phyloP scores from a whole-genome alignment of 2,329 filamentous ascomycete genomes.

The Beauveria australis region DNA sequence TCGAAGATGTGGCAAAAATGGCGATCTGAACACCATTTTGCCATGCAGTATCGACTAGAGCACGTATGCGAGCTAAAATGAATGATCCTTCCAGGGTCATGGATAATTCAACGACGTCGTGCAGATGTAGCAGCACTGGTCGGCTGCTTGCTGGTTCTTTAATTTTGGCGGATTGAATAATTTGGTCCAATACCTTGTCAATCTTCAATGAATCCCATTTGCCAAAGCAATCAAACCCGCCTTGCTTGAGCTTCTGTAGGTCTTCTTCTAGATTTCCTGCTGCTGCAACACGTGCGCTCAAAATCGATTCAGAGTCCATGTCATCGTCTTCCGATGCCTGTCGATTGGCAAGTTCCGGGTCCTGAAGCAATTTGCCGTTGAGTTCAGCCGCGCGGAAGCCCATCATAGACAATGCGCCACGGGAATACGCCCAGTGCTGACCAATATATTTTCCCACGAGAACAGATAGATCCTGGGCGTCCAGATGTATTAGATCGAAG shows the following conservation, averaged over 20 bases:
- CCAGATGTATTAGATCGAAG: conserved; percentile 60
- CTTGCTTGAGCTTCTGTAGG: conserved; percentile 33
- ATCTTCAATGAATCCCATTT: conserved; percentile 57
- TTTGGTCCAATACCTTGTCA: conserved; percentile 45
- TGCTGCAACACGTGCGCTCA: conserved; percentile 21
- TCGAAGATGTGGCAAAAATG: conserved; percentile 69
- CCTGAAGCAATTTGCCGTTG: conserved; percentile 44
- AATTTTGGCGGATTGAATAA: conserved; percentile 41
- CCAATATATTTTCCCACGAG: conserved; percentile 64
- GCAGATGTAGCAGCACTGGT: conserved; percentile 65
- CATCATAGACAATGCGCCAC: conserved; percentile 43
- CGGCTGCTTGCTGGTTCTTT: conserved; percentile 26
- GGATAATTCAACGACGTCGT: conserved; percentile 73
- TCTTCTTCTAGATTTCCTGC: conserved; percentile 32
- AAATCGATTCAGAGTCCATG: conserved; percentile 24
- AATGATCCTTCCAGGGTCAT: conserved; percentile 59
- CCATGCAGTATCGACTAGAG: conserved; percentile 64
- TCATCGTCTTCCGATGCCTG: conserved; percentile 27
- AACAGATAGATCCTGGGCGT: conserved; percentile 61
- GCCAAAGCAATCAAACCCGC: conserved; percentile 27
- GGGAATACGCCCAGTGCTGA: conserved; percentile 42
- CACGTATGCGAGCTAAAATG: conserved; percentile 62
- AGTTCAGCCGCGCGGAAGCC: conserved; percentile 49
- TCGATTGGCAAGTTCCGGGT: conserved; percentile 29
- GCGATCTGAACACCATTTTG: conserved; percentile 63